phyloP scores from a whole-genome alignment of 805 yeast species.

The Sungouiozyma ichnusensis region DNA sequence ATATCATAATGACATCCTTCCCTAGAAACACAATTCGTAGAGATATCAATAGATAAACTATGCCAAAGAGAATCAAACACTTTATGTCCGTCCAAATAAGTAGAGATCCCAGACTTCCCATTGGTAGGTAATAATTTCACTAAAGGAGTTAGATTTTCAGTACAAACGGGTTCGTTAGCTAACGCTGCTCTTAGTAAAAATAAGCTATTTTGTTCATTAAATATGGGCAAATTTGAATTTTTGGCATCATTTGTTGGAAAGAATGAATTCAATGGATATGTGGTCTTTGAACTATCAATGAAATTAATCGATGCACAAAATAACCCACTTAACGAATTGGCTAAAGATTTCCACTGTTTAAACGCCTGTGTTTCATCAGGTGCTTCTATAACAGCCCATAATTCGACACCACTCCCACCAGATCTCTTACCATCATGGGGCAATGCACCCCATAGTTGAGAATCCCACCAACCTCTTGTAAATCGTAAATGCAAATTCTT shows the following conservation, averaged over 20 bases:
- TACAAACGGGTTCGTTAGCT: constrained; percentile 92
- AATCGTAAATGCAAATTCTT: constrained; percentile 76
- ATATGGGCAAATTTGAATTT: constrained; percentile 15
- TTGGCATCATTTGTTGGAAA: constrained; percentile 12
- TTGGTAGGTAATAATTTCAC: constrained; percentile 82
- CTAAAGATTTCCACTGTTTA: constrained; percentile 57
- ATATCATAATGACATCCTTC: constrained; percentile 40
- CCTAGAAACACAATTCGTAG: constrained; percentile 38
- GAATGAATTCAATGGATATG: constrained; percentile 44
- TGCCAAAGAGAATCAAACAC: constrained; percentile 92
- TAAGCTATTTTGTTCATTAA: constrained; percentile 29
- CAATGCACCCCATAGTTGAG: constrained; percentile 73
- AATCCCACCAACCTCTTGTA: constrained; percentile 92
- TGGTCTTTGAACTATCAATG: constrained; percentile 69
- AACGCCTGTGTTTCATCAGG: constrained; percentile 42
- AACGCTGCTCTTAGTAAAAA: constrained; percentile 72
- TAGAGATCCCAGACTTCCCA: constrained; percentile 80
- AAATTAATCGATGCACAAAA: constrained; percentile 93
- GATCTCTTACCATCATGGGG: constrained; percentile 61
- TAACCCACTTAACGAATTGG: constrained; percentile 73
- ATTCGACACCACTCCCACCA: constrained; percentile 94
- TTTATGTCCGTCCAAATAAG: constrained; percentile 81
- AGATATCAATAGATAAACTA: constrained; percentile 77
- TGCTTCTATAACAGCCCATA: constrained; percentile 81
- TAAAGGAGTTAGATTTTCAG: constrained; percentile 93